These are phyloP conservation scores for Hymenoscyphus linearis DNA, from an alignment of 2,329 filamentous ascomycete genomes.

Conservation along the genomic window DNA sequence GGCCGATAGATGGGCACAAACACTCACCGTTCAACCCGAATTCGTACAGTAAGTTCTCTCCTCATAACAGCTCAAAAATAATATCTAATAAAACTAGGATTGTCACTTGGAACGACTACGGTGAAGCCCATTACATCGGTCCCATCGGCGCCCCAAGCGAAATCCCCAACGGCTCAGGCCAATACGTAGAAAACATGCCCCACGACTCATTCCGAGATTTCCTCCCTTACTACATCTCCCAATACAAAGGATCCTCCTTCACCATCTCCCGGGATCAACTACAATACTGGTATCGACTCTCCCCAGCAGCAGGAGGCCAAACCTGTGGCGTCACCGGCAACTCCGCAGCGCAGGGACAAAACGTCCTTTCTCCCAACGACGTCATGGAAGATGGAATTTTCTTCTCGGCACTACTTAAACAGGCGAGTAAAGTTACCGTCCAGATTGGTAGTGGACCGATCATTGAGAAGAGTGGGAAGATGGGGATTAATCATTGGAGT, in stretches of 20 bases:
- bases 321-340: conserved; percentile 32
- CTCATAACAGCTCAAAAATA: conserved; percentile 14
- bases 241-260: conserved; percentile 24
- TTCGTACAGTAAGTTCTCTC: conserved; percentile 51
- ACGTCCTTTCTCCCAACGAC: conserved; percentile 23
- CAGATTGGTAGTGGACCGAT: conserved; percentile 28
- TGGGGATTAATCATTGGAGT: conserved; percentile 26
- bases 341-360: conserved; percentile 26
- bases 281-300: conserved; percentile 39
- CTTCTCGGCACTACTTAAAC: conserved; percentile 29
- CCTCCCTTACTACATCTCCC: conserved; percentile 23
- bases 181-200: conserved; percentile 43
- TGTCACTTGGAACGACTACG: conserved; percentile 46
- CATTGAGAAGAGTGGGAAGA: conserved; percentile 13
- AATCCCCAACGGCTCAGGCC: conserved; percentile 34
- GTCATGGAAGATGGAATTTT: conserved; percentile 30
- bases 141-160: conserved; percentile 34
- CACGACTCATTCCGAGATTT: conserved; percentile 43
- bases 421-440: conserved; percentile 26
- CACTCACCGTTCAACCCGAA: conserved; percentile 36
- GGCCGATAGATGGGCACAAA: conserved; percentile 38
- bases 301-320: conserved; percentile 28
- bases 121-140: conserved; percentile 48
- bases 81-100: conserved; percentile 34
- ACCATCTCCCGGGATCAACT: conserved; percentile 29